phyloP scores from a whole-genome alignment of 345 rosid species.

The Camelina sativa region DNA sequence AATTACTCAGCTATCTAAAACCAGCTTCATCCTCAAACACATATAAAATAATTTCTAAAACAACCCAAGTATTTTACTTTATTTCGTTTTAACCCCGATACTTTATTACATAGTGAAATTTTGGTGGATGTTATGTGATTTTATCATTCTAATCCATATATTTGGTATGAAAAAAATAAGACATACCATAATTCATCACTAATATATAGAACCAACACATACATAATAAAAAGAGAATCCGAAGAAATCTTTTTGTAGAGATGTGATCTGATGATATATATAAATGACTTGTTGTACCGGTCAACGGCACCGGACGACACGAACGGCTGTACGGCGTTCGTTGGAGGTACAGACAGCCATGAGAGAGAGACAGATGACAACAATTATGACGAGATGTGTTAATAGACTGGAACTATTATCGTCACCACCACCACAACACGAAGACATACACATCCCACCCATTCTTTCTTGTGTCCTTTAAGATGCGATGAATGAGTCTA shows the following conservation, averaged over 20 bases:
- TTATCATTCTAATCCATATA: slow-evolving; percentile 17
- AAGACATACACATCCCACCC: slow-evolving; percentile 49
- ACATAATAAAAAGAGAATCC: slow-evolving; percentile 17
- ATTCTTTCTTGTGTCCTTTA: slow-evolving; percentile 13
- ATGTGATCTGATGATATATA: slow-evolving; percentile 13
- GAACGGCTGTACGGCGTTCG: slow-evolving; percentile 37
- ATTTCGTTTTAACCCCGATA: not conserved
- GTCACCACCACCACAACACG: slow-evolving; percentile 41
- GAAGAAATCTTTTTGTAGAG: slow-evolving; percentile 21
- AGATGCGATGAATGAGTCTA: not conserved
- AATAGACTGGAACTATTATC: slow-evolving; percentile 29
- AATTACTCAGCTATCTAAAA: too few relatives aligned
- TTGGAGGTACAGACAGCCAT: slow-evolving; percentile 49
- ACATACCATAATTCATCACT: slow-evolving; percentile 3
- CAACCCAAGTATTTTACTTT: not conserved
- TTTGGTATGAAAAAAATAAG: not conserved
- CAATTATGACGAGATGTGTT: slow-evolving; percentile 39
- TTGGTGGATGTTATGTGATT: not conserved
- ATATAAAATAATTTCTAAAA: not conserved
- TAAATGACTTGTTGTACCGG: not conserved
- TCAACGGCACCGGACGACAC: slow-evolving; percentile 44
- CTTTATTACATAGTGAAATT: not conserved
- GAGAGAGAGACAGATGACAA: slow-evolving; percentile 50
- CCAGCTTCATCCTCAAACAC: slow-evolving; percentile 31
- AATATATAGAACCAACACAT: slow-evolving; percentile 21